Evolutionary conservation across 2,329 filamentous ascomycete species (phyloP), one percentile per base, ranked within the genome.

Genomic region (Pestalotiopsis sp.): DNA sequence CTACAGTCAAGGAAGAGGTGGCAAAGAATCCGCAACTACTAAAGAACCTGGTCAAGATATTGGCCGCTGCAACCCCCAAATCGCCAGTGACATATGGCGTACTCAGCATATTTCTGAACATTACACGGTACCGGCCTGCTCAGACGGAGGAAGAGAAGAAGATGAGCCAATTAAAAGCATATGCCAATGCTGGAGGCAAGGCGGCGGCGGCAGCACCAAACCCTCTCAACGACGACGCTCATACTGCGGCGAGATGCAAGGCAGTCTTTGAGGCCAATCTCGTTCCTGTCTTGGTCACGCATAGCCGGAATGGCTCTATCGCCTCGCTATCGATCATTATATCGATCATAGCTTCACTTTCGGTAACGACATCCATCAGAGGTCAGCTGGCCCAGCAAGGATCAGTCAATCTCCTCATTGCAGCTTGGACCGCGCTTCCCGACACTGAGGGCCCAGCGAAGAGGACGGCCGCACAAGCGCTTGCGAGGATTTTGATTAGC

Each of bases 141-240:
- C 85, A 95, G 56, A 91, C 93, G 0, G 95, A 98, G 71, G 96
- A 99, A 80, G 92, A 98, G 75, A 96, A 95, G 82, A 94, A 93
- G 76, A 93, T 99, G 83, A 89, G 89, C 5, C 93, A 99, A 78
- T 87, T 99, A 59, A 98, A 97, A 83, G 93, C 94, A 2, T 99
- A 98, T 75, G 96, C 96, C 14, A 93, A 97, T 77, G 92, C 94
- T 0, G 90, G 91, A 4, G 94, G 93, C 75, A 88, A 89, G 70
- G 77, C 87, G n/a, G 78, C 84, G 70, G 77, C 87, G n/a, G 78
- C 84, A 0, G 82, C 86, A 2, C 83, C 87, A 0, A 89, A 95
- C 76, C 88, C 89, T 7, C 84, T 97, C 0, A 91, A 96, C 68
- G 89, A 94, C 70, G 91, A 97, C 68, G 85, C 91, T 2, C 90